Evolutionary conservation across 75 land plant species (phyloP), one percentile per base, ranked within the genome.

Genomic region (Larix kaempferi): DNA sequence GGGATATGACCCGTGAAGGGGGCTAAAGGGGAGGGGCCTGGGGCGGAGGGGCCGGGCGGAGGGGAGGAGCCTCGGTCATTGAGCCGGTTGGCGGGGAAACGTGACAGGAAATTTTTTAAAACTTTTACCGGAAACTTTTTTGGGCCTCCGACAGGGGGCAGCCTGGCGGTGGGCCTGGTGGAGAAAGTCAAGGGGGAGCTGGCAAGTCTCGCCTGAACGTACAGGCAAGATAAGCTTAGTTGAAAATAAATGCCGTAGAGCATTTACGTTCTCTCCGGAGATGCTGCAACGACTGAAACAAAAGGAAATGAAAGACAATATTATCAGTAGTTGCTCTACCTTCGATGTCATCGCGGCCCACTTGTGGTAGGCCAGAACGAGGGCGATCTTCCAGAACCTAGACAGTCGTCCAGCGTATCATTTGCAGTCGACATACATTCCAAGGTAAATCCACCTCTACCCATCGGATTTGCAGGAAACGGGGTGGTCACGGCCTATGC

Each of bases 401-500:
- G 63, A 10, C 75, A 73, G 23, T 16, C 16, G 2, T 80, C 82
- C n/a, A 80, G 74, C 10, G 81, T 90, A 6, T 59, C 88, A 2
- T 84, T 85, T 78, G 92, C 92, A 22, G 83, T 90, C n/a, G 86
- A 90, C 77, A 80, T 90, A 4, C 71, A 86, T 60, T 72, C 78
- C 13, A 88, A 80, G 37, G 29, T 85, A 29, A 54, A 67, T 4
- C 90, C 92, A 37, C 85, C 79, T 2, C 27, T 90, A 39, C 90
- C 88, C 23, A 3, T 21, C 27, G 87, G 79, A 23, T 90, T 85
- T 75, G 25, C 59, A 2, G 92, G 90, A 10, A 90, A 90, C 56
- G 89, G 84, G 1, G 85, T 87, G 49, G 54, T 85, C 55, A 74
- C 88, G 8, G 86, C 85, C 27, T 73, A 39, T 39, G 92, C 84